phyloP scores from a whole-genome alignment of 345 rosid genomes.

The Eucalyptus melliodora region DNA sequence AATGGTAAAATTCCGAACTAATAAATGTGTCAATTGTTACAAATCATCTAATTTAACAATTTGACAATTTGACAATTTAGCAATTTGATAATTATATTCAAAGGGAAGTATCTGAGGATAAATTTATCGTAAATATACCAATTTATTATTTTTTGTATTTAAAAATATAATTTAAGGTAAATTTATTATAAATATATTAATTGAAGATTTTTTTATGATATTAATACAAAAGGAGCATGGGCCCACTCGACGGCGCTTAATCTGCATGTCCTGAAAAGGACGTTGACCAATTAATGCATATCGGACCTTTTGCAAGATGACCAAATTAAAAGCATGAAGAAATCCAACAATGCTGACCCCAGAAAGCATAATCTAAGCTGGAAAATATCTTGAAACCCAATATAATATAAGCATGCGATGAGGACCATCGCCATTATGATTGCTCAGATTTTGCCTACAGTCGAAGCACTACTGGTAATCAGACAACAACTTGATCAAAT shows the following conservation, averaged over 20 bases:
- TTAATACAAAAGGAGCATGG: background rate
- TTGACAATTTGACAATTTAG: too few relatives aligned
- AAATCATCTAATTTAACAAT: accelerated
- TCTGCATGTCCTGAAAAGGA: background rate
- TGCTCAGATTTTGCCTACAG: background rate
- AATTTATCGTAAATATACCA: too few relatives aligned
- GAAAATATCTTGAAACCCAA: background rate
- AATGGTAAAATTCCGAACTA: too few relatives aligned
- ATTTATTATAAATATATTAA: too few relatives aligned
- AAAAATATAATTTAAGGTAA: too few relatives aligned
- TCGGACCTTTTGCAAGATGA: background rate
- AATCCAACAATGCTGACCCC: background rate
- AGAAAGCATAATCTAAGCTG: background rate
- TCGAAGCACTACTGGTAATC: background rate
- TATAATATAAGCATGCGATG: background rate
- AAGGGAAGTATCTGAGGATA: accelerated
- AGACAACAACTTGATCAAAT: background rate
- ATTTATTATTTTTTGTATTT: too few relatives aligned
- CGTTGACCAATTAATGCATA: background rate
- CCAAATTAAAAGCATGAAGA: background rate
- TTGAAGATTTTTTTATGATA: too few relatives aligned
- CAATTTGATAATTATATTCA: too few relatives aligned
- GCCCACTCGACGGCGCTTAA: background rate
- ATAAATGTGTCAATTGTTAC: accelerated
- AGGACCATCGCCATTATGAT: background rate